phyloP scores from a whole-genome alignment of 352 stramenopile genomes.

The Halophytophthora batemanensis region DNA sequence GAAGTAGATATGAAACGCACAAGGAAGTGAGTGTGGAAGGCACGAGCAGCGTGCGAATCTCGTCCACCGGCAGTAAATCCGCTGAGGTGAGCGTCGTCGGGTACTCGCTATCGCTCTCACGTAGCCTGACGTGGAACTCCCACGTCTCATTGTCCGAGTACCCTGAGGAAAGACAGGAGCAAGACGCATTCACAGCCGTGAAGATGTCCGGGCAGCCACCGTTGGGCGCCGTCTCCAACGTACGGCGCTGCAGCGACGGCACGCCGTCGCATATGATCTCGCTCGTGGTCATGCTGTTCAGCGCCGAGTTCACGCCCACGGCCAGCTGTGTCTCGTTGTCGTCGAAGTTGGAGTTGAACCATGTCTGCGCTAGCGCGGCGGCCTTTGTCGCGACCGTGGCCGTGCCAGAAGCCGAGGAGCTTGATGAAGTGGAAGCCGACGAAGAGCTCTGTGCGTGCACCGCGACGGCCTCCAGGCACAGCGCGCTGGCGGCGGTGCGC shows the following conservation, averaged over 20 bases:
- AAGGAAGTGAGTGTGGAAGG: constrained; percentile 24
- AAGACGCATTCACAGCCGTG: constrained; percentile 27
- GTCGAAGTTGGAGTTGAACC: constrained; percentile 27
- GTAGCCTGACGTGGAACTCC: constrained; percentile 22
- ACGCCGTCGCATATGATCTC: constrained; percentile 27
- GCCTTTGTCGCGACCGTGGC: too few relatives aligned
- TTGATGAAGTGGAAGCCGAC: too few relatives aligned
- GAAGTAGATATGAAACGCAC: constrained; percentile 9
- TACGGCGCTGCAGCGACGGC: constrained; percentile 27
- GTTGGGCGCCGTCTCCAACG: constrained; percentile 15
- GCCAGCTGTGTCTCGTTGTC: constrained; percentile 31
- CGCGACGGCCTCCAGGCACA: too few relatives aligned
- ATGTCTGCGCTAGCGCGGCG: constrained; percentile 24
- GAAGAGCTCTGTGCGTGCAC: too few relatives aligned
- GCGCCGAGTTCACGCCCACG: constrained; percentile 19
- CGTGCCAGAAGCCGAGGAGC: too few relatives aligned
- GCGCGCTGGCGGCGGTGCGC: too few relatives aligned
- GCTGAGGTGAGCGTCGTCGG: constrained; percentile 6
- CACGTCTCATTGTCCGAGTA: constrained; percentile 20
- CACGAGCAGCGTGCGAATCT: constrained; percentile 26
- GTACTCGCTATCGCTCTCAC: constrained; percentile 12
- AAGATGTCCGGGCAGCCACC: constrained; percentile 31
- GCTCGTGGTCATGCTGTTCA: constrained; percentile 19
- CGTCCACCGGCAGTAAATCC: constrained; percentile 23
- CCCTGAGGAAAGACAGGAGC: constrained; percentile 17